Base-by-base conservation (phyloP, 2,329 filamentous ascomycete genomes). In the Fusarium nematophilum region DNA sequence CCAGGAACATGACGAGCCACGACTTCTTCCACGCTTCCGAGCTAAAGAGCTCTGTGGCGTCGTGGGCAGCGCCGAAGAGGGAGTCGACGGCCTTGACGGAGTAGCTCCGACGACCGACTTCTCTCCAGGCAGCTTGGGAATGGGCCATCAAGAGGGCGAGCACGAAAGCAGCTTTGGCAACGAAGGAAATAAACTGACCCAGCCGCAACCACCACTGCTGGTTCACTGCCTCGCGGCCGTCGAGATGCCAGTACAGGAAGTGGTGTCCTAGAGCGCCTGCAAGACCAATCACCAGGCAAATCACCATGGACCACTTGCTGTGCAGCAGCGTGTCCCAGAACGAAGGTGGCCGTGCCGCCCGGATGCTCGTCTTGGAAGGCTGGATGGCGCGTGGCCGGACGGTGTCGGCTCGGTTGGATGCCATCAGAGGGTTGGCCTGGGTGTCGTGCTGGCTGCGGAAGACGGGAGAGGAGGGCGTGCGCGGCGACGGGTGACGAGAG, bases 1-100 rank as follows among this genome's bases (percentile, higher is more conserved):
- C 63, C 2, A 67, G 58, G 29, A 60, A 56, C 62, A 67, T 68
- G 2, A 64, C 57, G 4, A 66, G 39, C 57, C 53, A 64, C 3
- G 65, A 62, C 15, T 64, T 66, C 0, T 36, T 50, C 62, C 62
- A 67, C 2, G 62, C 65, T 4, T 67, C 65, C 2, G 30, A 44
- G 3, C 54, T 66, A 13, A 67, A 62, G 1, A 67, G 36, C 23
- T 66, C 62, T 0, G 39, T 21, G 0, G 56, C 40, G 1, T 65
- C 53, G 6, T 67, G 52, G 0, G 54, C 47, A 4, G 65, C 40
- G 0, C 62, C 65, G 7, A 67, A 68, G 0, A 67, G 27, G 0
- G 65, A 53, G 29, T 68, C 65, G 3, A 67, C 57, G 0, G 65
- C 62, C 3, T 57, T 26, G 1, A 63, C 55, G 0, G 59, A 64